A percentile compares a stretch with the other conserved stretches of the same genome.
phyloP scores from a whole-genome alignment of 1,284 basidiomycete genomes.

The Salmacisia buchloeana region DNA sequence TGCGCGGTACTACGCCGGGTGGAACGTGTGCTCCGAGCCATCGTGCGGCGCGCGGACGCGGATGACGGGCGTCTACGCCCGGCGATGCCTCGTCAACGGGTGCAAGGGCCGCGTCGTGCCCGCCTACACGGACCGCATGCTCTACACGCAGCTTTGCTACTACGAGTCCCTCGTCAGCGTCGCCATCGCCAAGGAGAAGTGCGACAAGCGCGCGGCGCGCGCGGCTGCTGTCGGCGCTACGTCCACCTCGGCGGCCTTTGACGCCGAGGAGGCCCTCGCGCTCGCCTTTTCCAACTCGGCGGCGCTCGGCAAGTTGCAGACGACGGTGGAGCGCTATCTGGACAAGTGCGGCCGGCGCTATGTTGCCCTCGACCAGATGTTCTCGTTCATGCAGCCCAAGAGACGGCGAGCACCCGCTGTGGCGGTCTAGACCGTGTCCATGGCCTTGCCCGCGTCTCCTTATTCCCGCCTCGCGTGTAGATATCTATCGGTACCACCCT shows the following conservation, averaged over 20 bases:
- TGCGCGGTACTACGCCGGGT: slow-evolving; percentile 77
- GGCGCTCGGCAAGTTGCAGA: slow-evolving; percentile 10
- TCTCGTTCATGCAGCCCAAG: slow-evolving; percentile 16
- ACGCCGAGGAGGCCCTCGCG: slow-evolving; percentile 3
- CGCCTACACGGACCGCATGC: slow-evolving; percentile 38
- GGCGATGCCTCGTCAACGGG: slow-evolving; percentile 47
- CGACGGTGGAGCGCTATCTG: slow-evolving; percentile 36
- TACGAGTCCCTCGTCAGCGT: slow-evolving; percentile 39
- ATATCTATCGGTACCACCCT: no score
- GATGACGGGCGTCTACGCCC: slow-evolving; percentile 84
- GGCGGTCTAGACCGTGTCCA: no score
- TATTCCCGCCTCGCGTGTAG: no score
- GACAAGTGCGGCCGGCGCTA: slow-evolving; percentile 39
- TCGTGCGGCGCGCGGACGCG: slow-evolving; percentile 78
- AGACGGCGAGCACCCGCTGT: no score
- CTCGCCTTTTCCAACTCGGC: neutral
- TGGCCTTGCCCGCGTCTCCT: no score
- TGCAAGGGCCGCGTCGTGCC: slow-evolving; percentile 32
- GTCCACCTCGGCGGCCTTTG: neutral
- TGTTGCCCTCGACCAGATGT: slow-evolving; percentile 41
- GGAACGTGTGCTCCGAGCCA: slow-evolving; percentile 79
- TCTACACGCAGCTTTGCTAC: slow-evolving; percentile 47
- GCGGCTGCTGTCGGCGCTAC: neutral
- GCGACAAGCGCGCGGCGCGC: neutral
- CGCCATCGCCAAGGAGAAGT: slow-evolving; percentile 5